Evolutionary conservation across 2,329 filamentous ascomycete genomes (phyloP), one percentile per base, ranked within the genome.

Genomic region (Corynespora cassiicola): DNA sequence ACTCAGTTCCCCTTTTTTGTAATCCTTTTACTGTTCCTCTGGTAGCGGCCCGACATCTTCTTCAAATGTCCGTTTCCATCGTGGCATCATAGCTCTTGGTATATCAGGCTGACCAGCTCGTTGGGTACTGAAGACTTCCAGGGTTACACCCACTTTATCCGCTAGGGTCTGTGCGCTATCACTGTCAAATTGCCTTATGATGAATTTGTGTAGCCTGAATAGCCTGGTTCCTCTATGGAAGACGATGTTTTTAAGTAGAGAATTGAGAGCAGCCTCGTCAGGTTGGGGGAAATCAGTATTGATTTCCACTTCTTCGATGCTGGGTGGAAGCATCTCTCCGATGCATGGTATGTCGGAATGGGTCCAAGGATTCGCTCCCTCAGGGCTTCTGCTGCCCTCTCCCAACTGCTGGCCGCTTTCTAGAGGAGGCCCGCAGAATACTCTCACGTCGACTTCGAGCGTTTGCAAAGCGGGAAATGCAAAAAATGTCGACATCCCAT

Each of bases 351-450:
- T 67, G 17, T 67, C 63, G 20, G 47, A 27, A 16, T 60, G 39
- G 2, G 44, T 36, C 63, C 63, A 67, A 2, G 52, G 42, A 12
- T 2, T 36, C 3, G 50, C 53, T 2, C 56, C 59, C 3, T 45
- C 29, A 1, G 62, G 62, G 1, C 54, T 12, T 7, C 32, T 34
- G 7, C 47, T 28, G 11, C 57, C 33, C 9, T 42, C 22, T 10
- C 63, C 63, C 3, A 44, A 50, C 6, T 50, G 49, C 26, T 67
- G 63, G 1, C 62, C 63, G 26, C 60, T 64, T 39, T 65, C 62
- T 2, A 67, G 24, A 3, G 63, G 63, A 6, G 63, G 63, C 0
- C 63, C 63, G 12, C 60, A 62, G 35, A 67, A 67, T 7, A 61
- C 42, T 14, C 37, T 31, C 1, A 67, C 50, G 17, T 66, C 63